Evolutionary conservation across 345 rosid species (phyloP).

Genomic region (Eucalyptus pauciflora): DNA sequence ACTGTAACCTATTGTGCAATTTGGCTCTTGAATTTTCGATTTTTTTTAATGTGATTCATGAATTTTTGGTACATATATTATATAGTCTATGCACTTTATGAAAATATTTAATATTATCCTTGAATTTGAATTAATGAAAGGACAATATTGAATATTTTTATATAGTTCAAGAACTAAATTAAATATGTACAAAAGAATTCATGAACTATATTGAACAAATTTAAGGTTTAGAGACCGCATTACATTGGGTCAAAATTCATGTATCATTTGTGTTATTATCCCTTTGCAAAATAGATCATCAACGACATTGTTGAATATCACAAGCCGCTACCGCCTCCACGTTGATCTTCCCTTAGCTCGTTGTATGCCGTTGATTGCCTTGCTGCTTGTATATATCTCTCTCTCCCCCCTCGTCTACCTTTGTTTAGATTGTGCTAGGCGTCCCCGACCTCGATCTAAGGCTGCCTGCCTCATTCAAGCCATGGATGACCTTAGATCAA

Average conservation of each 20-base stretch:
- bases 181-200: too few species aligned
- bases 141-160: neutral
- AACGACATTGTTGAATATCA: neutral
- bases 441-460: neutral
- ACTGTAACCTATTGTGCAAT: too few species aligned
- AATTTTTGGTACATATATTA: too few species aligned
- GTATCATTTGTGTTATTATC: too few species aligned
- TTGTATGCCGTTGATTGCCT: neutral
- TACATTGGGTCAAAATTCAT: accelerated
- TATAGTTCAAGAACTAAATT: neutral
- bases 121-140: too few species aligned
- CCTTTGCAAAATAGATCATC: neutral
- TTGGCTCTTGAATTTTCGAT: neutral
- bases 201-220: accelerated
- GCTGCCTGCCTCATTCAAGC: neutral
- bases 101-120: too few species aligned
- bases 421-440: neutral
- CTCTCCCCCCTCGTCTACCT: neutral
- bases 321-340: neutral
- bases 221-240: accelerated
- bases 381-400: neutral
- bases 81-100: too few species aligned
- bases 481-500: neutral
- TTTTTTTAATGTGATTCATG: accelerated
- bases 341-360: neutral